phyloP scores from a whole-genome alignment of 208 protist genomes.

The Trypanosoma mega region DNA sequence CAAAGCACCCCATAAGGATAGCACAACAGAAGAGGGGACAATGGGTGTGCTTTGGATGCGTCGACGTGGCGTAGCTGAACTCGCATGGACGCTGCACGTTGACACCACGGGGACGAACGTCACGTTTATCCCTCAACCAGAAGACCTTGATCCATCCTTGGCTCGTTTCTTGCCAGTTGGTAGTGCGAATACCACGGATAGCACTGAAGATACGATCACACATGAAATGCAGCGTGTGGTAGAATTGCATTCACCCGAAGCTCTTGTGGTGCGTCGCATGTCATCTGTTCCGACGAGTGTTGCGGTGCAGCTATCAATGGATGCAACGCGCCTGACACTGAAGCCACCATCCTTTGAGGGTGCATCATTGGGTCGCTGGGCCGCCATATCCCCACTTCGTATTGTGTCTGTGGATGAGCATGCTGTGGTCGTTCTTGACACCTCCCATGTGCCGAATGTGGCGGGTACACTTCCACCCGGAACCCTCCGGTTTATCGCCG shows the following conservation, averaged over 20 bases:
- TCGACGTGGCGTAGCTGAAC: slow-evolving; percentile 52
- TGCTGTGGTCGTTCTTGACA: slow-evolving; percentile 47
- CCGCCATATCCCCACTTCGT: slow-evolving; percentile 37
- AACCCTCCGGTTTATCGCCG: slow-evolving; percentile 68
- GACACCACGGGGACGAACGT: slow-evolving; percentile 30
- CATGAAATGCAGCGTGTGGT: too few relatives aligned
- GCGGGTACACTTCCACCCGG: slow-evolving; percentile 46
- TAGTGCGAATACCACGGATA: too few relatives aligned
- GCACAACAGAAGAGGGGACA: slow-evolving; percentile 11
- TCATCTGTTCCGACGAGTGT: slow-evolving; percentile 40
- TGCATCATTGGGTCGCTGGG: slow-evolving; percentile 45
- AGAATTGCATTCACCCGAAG: slow-evolving; percentile 49
- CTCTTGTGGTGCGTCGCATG: slow-evolving; percentile 66
- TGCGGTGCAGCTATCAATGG: slow-evolving; percentile 68
- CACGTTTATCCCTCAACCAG: slow-evolving; percentile 19
- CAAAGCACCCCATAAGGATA: too few relatives aligned
- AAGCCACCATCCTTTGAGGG: slow-evolving; percentile 32
- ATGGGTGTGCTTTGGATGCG: slow-evolving; percentile 38
- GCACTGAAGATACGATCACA: too few relatives aligned
- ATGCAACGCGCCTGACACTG: slow-evolving; percentile 46
- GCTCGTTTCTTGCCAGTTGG: slow-evolving; percentile 38
- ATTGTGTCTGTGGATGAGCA: slow-evolving; percentile 56
- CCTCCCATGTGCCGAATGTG: slow-evolving; percentile 65
- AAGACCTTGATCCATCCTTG: slow-evolving; percentile 51
- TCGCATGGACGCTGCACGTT: slow-evolving; percentile 51